Percentiles rank a stretch among this genome's conserved stretches.
Evolutionary conservation across 306 rosid species (phyloP).

Genomic region (Acacia melanoxylon): DNA sequence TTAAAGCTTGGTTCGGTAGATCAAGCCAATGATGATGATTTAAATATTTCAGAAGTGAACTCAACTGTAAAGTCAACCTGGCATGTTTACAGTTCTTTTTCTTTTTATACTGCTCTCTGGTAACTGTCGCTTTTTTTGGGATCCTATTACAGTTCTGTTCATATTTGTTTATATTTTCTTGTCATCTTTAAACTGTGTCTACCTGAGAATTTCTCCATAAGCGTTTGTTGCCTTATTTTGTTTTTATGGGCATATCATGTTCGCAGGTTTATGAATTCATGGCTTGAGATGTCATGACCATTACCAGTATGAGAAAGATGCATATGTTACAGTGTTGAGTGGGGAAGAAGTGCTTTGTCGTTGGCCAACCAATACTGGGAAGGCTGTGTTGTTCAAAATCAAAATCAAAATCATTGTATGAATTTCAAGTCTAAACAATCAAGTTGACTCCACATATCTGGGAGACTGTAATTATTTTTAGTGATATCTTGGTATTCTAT

Average conservation of each 20-base stretch:
- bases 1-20: neutral
- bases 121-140: too few relatives aligned
- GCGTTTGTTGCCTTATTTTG: conserved; percentile 7
- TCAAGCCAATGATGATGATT: neutral
- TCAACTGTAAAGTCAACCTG: neutral
- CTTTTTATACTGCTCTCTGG: too few relatives aligned
- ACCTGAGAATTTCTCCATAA: neutral
- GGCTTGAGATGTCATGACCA: conserved; percentile 12
- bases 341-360: conserved; percentile 10
- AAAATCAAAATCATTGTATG: conserved; percentile 19
- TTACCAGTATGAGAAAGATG: conserved; percentile 14
- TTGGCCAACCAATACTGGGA: conserved; percentile 9
- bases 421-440: conserved; percentile 5
- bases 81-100: neutral
- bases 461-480: neutral
- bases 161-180: neutral
- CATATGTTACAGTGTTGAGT: neutral
- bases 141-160: too few relatives aligned
- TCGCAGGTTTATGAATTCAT: conserved; percentile 12
- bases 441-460: conserved; percentile 6
- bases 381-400: conserved; percentile 27
- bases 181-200: neutral
- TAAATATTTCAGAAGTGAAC: neutral
- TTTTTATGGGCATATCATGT: conserved; percentile 12
- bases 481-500: conserved; percentile 12